These are phyloP conservation scores for Alternaria sp. DNA, from an alignment of 2,329 filamentous ascomycete species.

Conservation along the genomic window DNA sequence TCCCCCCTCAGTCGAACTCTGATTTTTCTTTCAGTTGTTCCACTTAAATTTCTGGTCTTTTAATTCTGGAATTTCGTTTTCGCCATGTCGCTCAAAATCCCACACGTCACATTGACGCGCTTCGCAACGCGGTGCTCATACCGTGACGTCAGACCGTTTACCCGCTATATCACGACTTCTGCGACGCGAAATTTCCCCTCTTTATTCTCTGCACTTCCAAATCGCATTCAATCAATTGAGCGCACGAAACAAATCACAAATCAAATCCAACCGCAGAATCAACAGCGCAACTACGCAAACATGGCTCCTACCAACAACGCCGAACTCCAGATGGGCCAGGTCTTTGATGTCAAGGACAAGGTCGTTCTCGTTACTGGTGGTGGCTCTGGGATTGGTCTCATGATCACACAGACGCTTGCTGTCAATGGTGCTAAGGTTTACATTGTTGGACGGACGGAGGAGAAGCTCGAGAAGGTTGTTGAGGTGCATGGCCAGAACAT, in stretches of 20 bases:
- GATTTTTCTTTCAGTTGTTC: not conserved
- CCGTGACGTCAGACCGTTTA: constrained; percentile 35
- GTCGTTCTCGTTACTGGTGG: constrained; percentile 54
- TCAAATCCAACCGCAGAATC: constrained; percentile 14
- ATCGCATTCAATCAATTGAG: constrained; percentile 15
- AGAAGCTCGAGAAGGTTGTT: constrained; percentile 57
- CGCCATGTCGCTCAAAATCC: constrained; percentile 5
- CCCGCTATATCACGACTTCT: constrained; percentile 25
- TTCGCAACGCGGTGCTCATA: constrained; percentile 14
- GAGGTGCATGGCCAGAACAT: constrained; percentile 54
- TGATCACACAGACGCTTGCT: constrained; percentile 55
- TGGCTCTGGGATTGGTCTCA: constrained; percentile 56
- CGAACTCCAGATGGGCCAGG: constrained; percentile 39
- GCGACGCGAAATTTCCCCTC: constrained; percentile 2
- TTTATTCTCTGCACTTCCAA: not conserved
- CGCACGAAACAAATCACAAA: constrained; percentile 21
- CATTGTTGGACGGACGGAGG: constrained; percentile 55
- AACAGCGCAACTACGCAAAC: constrained; percentile 24
- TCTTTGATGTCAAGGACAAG: constrained; percentile 50
- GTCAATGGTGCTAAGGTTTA: constrained; percentile 58
- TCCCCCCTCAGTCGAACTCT: not conserved
- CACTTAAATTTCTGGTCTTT: not conserved
- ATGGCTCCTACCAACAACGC: constrained; percentile 43
- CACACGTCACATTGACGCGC: constrained; percentile 32
- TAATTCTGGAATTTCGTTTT: not conserved